Base-by-base conservation (phyloP, 768 basidiomycete species). In the Agrocybe pediades region DNA sequence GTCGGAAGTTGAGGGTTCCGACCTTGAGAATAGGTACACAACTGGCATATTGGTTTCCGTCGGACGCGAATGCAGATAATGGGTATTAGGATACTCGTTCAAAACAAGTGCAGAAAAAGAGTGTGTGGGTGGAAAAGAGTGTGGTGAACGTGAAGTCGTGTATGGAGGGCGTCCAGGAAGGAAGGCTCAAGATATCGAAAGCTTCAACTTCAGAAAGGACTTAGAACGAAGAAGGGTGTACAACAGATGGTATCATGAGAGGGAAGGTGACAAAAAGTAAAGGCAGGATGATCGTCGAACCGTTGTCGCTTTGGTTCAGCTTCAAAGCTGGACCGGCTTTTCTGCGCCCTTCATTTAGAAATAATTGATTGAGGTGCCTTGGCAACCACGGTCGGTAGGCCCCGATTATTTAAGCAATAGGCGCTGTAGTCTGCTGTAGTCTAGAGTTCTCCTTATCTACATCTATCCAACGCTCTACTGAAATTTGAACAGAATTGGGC, bases 31-130 rank as follows among this genome's bases (percentile, higher is more conserved):
- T 26, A 60, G 33, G 46, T 56, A 51, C 25, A 66, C 17, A 53
- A 56, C 49, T 49, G 64, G 61, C 66, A 68, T 67, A 8, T 42
- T 29, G 47, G 42, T 15, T 20, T 36, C 6, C n/a, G 9, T 46
- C 15, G 24, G n/a, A 29, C 17, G 45, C 41, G 21, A n/a, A 36
- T 36, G n/a, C 11, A 6, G 11, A 13, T 6, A 36, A 5, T 36
- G 4, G 33, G 33, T n/a, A n/a, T 36, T 36, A 13, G n/a, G n/a
- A n/a, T n/a, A n/a, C n/a, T n/a, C n/a, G n/a, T 21, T 46, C 24
- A 26, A 48, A 36, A 48, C 20, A 36, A 19, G 9, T 20, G 15
- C 8, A 17, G 21, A 40, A 43, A 54, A 52, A 23, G 53, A 55
- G 36, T 41, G 59, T 62, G 42, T 23, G 36, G 20, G 26, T 46